A percentile compares a stretch with the other conserved stretches of the same genome.
Conservation (phyloP, 495 filamentous ascomycete genomes). For the Amphirosellinia nigrospora region DNA sequence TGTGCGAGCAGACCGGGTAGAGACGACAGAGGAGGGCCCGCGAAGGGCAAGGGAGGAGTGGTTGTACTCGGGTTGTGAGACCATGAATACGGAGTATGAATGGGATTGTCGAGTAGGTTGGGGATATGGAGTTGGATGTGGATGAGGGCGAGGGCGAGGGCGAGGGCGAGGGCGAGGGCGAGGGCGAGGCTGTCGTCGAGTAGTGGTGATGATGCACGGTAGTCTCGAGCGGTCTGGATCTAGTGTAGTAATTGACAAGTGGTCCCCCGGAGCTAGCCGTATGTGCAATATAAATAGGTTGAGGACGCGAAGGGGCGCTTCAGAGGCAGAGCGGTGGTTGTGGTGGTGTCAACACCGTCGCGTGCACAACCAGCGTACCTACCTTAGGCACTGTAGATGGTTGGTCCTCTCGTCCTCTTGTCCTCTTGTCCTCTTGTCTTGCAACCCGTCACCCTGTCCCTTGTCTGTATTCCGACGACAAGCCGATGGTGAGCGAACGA, state of each 20-base stretch:
- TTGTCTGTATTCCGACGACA: constrained; percentile 13
- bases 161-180: neutral
- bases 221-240: neutral
- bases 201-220: constrained; percentile 6
- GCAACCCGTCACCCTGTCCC: constrained; percentile 18
- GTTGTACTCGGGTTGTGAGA: constrained; percentile 71
- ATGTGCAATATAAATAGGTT: neutral
- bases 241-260: neutral
- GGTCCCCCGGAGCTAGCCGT: neutral
- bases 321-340: constrained; percentile 6
- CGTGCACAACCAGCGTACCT: constrained; percentile 31
- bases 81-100: constrained; percentile 59
- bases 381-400: no score
- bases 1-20: constrained; percentile 43
- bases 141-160: neutral
- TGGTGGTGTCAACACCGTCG: constrained; percentile 30
- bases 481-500: constrained; percentile 22
- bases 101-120: neutral
- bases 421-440: no score
- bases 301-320: neutral
- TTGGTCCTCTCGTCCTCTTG: no score
- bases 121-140: constrained; percentile 1
- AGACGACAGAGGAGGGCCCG: constrained; percentile 65
- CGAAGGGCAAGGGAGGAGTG: constrained; percentile 57
- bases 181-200: constrained; percentile 16